These are phyloP conservation scores for Turritis glabra DNA, from an alignment of 345 rosid species.

Conservation along the genomic window DNA sequence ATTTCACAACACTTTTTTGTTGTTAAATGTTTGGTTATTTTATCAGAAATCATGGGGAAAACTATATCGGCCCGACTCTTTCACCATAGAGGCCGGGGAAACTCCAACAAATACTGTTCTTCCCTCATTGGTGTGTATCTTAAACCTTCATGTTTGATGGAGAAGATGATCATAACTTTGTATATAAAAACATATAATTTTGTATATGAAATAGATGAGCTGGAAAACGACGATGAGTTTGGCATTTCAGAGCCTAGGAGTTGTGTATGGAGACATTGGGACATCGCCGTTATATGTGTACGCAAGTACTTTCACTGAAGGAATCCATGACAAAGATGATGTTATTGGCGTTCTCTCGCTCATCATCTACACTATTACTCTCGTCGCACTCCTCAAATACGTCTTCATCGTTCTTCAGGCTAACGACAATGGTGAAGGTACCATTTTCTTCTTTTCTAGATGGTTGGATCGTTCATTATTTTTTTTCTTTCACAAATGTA, in stretches of 20 bases:
- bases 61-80: conserved; percentile 68
- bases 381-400: conserved; percentile 63
- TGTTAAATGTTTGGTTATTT: neutral
- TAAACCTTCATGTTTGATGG: neutral
- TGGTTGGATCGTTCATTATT: neutral
- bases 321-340: conserved; percentile 48
- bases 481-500: no score
- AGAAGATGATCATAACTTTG: neutral
- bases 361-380: conserved; percentile 60
- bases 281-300: conserved; percentile 79
- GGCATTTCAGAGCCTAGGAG: conserved; percentile 74
- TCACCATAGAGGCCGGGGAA: conserved; percentile 69
- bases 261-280: conserved; percentile 77
- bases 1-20: neutral
- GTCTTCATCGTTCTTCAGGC: conserved; percentile 69
- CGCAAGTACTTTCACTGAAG: conserved; percentile 55
- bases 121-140: conserved; percentile 36
- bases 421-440: conserved; percentile 87
- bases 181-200: neutral
- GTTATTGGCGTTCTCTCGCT: conserved; percentile 66
- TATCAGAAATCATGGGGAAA: conserved; percentile 66
- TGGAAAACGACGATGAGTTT: conserved; percentile 62
- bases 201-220: conserved; percentile 28
- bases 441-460: neutral
- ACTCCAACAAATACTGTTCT: conserved; percentile 32